phyloP scores from a whole-genome alignment of 192 early-diverging fungal genomes.

The Chytriomyces sp. region DNA sequence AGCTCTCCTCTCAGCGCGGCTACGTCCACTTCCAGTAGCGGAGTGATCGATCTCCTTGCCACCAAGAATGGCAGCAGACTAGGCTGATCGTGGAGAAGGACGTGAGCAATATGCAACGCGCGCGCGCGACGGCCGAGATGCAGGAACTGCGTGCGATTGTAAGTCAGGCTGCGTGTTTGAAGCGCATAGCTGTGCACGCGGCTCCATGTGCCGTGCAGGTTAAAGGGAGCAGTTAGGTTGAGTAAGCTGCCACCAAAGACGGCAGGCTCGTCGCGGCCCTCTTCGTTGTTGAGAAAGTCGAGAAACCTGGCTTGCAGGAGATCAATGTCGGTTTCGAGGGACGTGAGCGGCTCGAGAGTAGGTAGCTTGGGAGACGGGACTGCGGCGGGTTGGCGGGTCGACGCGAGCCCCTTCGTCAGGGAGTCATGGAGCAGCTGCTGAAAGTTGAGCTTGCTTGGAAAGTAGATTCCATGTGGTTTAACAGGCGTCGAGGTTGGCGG shows the following conservation, averaged over 20 bases:
- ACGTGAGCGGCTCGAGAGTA: no score
- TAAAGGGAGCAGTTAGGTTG: neutral
- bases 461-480: no score
- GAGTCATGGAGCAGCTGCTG: no score
- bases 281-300: conserved; percentile 21
- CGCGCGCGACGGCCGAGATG: conserved; percentile 23
- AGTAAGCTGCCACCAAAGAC: conserved; percentile 28
- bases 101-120: conserved; percentile 15
- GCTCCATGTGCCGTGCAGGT: conserved; percentile 3
- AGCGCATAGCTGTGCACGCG: conserved; percentile 2
- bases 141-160: conserved; percentile 20
- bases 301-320: neutral
- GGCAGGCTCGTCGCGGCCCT: neutral
- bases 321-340: neutral
- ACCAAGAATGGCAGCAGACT: conserved; percentile 1
- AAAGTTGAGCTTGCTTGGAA: no score
- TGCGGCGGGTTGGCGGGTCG: no score
- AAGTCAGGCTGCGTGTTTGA: neutral
- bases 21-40: neutral
- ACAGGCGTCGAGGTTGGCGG: no score
- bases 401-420: no score
- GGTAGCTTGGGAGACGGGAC: no score
- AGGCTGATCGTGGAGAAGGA: conserved; percentile 26
- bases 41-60: neutral
- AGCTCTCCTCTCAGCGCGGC: neutral